These are phyloP conservation scores for Kurtzmaniella fragi DNA, from an alignment of 805 yeast species.

Conservation along the genomic window DNA sequence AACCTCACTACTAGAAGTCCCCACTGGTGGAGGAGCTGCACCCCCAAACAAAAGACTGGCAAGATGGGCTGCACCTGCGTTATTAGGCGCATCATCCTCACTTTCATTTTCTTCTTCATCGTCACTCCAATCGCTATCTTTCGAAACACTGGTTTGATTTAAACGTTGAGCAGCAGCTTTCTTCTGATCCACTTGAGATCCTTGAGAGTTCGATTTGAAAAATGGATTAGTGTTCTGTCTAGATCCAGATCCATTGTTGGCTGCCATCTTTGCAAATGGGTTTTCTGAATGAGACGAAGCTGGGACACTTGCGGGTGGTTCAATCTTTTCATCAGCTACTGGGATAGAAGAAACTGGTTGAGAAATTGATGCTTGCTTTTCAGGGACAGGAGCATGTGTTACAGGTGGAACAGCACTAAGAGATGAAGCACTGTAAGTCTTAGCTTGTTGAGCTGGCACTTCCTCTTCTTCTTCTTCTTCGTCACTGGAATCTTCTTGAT, in stretches of 20 bases:
- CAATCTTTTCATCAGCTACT: neutral
- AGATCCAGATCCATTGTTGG: conserved; percentile 5
- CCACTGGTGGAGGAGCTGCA: conserved; percentile 34
- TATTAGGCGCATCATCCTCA: conserved; percentile 45
- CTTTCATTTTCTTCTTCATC: conserved; percentile 35
- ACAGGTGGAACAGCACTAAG: conserved; percentile 4
- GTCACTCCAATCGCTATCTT: conserved; percentile 42
- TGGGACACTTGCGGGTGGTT: conserved; percentile 2
- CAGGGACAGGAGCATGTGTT: conserved; percentile 5
- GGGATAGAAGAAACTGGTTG: neutral
- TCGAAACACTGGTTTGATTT: conserved; percentile 56
- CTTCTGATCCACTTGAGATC: conserved; percentile 42
- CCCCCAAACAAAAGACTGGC: conserved; percentile 53
- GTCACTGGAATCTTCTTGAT: conserved; percentile 19
- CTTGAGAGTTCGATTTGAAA: conserved; percentile 42
- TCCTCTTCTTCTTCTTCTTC: conserved; percentile 34
- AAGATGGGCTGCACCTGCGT: conserved; percentile 52
- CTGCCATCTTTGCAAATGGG: conserved; percentile 42
- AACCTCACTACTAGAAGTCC: conserved; percentile 4
- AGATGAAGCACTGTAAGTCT: conserved; percentile 14
- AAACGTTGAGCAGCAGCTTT: conserved; percentile 68
- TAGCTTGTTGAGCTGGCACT: conserved; percentile 14
- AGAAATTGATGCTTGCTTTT: conserved; percentile 1
- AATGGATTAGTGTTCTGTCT: conserved; percentile 46
- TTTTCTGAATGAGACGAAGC: conserved; percentile 34